A percentile compares a stretch with the other conserved stretches of the same genome.
Evolutionary conservation across 2,329 filamentous ascomycete genomes (phyloP).

Genomic region (Diaporthe sp.): DNA sequence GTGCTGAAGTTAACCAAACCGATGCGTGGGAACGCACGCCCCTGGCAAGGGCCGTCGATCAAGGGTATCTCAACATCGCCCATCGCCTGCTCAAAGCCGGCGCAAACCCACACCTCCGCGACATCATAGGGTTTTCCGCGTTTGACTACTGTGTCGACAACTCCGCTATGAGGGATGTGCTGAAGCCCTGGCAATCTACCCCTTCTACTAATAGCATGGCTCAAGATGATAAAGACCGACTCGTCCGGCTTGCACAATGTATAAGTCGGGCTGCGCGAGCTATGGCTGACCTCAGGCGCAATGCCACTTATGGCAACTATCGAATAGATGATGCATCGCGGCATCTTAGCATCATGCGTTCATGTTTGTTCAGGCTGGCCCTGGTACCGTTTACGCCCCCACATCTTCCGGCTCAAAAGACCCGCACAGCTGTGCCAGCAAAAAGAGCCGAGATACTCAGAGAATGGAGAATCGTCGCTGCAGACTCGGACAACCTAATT

Average conservation of each 20-base stretch:
- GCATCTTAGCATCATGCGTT: neutral
- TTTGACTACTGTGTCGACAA: neutral
- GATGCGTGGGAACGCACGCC: neutral
- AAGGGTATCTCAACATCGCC: neutral
- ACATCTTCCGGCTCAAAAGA: neutral
- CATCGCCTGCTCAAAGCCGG: neutral
- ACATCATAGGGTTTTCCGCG: neutral
- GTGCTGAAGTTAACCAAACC: neutral
- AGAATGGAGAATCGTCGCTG: neutral
- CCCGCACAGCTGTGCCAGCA: neutral
- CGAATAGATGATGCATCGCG: rapidly evolving
- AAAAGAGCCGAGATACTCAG: neutral
- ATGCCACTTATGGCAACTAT: rapidly evolving
- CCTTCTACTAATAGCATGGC: rapidly evolving
- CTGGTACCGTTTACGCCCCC: neutral
- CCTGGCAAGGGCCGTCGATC: neutral
- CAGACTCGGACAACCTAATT: rapidly evolving
- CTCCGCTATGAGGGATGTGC: neutral
- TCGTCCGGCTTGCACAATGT: neutral
- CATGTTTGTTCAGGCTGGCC: neutral
- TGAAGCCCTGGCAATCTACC: neutral
- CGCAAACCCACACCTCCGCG: neutral
- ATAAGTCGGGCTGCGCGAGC: neutral
- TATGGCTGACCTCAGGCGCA: neutral
- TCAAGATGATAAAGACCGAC: neutral